Percentiles rank a stretch among this genome's conserved stretches.
Evolutionary conservation across 2,329 filamentous ascomycete genomes (phyloP).

Genomic region (Uncinocarpus reesii): DNA sequence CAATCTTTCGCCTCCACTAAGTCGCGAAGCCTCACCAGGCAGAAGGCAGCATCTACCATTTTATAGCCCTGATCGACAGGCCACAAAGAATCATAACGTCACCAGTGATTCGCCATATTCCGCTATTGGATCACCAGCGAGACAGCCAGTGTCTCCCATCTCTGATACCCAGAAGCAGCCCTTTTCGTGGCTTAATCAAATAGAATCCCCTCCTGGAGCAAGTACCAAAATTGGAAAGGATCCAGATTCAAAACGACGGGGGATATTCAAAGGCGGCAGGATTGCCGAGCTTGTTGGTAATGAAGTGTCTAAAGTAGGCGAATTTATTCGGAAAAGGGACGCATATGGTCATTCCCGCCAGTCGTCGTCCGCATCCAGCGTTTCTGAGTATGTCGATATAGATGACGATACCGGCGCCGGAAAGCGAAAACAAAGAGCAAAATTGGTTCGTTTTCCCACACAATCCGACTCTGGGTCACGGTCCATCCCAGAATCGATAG

Average conservation of each 20-base stretch:
- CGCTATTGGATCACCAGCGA: background rate
- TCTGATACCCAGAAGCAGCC: background rate
- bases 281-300: conserved; percentile 63
- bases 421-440: conserved; percentile 12
- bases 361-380: conserved; percentile 37
- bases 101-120: background rate
- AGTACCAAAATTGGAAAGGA: conserved; percentile 1
- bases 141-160: background rate
- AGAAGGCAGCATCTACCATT: conserved; percentile 14
- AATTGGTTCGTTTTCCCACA: conserved; percentile 27
- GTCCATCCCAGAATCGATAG: conserved; percentile 28
- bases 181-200: background rate
- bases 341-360: conserved; percentile 33
- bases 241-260: conserved; percentile 52
- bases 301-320: conserved; percentile 52
- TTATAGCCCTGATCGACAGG: conserved; percentile 1
- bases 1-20: conserved; percentile 54
- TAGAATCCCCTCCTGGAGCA: background rate
- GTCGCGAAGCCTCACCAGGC: conserved; percentile 52
- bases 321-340: conserved; percentile 52
- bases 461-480: conserved; percentile 28
- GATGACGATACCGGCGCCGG: conserved; percentile 34
- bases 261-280: conserved; percentile 67
- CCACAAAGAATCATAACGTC: background rate
- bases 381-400: conserved; percentile 40